phyloP scores from a whole-genome alignment of 2,329 filamentous ascomycete genomes.

The Xylaria hypoxylon region DNA sequence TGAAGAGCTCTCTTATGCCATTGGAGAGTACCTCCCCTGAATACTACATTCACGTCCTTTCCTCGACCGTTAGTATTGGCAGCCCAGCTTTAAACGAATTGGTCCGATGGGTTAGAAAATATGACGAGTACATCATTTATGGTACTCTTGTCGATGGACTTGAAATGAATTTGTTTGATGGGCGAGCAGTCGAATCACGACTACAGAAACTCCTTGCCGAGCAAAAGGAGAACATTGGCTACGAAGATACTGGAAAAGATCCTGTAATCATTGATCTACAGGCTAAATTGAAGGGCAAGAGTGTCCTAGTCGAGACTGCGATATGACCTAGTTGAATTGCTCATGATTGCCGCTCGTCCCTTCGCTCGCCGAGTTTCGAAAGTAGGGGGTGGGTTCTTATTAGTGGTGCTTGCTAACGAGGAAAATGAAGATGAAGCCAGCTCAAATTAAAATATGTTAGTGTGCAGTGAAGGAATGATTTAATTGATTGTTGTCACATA shows the following conservation, averaged over 20 bases:
- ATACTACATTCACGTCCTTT: constrained; percentile 41
- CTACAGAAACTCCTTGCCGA: constrained; percentile 41
- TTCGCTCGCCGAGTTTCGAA: background rate
- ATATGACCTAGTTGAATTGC: background rate
- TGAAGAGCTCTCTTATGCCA: constrained; percentile 49
- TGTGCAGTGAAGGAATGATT: background rate
- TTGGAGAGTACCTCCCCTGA: constrained; percentile 45
- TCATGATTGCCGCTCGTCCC: background rate
- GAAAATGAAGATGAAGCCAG: background rate
- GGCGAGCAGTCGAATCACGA: constrained; percentile 42
- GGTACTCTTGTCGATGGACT: constrained; percentile 45
- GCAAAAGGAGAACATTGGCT: constrained; percentile 30
- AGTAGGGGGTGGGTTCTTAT: too few relatives aligned
- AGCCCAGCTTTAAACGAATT: constrained; percentile 31
- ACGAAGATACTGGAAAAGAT: background rate
- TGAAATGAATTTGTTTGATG: constrained; percentile 46
- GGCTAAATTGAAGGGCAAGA: constrained; percentile 33
- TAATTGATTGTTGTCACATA: background rate
- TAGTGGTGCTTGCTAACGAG: background rate
- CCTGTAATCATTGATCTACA: constrained; percentile 22
- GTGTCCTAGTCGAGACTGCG: background rate
- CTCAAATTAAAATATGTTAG: background rate
- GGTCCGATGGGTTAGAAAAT: constrained; percentile 30
- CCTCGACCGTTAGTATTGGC: constrained; percentile 23
- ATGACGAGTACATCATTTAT: constrained; percentile 46